A percentile compares a stretch with the other conserved stretches of the same genome.
Conservation (phyloP, 352 stramenopile species). For the Globisporangium barbulae region DNA sequence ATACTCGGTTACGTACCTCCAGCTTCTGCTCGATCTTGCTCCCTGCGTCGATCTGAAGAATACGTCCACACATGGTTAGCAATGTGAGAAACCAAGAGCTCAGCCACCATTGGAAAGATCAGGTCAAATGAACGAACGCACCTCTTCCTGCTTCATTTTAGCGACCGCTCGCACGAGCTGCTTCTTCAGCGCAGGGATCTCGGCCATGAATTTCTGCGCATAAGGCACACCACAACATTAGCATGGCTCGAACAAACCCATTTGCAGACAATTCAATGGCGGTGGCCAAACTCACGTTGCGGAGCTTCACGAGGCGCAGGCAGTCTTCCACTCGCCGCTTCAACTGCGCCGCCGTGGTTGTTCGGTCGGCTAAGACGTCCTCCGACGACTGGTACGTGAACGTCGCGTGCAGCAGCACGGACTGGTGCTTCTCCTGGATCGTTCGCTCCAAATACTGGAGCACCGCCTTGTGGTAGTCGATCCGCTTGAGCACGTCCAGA, state of each 20-base stretch:
- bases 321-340: constrained; percentile 61
- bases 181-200: constrained; percentile 49
- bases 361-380: constrained; percentile 53
- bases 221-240: background rate
- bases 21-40: constrained; percentile 71
- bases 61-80: background rate
- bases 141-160: constrained; percentile 64
- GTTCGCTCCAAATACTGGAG: constrained; percentile 62
- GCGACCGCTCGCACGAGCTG: constrained; percentile 47
- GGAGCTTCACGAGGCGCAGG: constrained; percentile 66
- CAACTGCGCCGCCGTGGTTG: constrained; percentile 37
- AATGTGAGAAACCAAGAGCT: background rate
- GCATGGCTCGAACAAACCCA: background rate
- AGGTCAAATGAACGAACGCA: constrained; percentile 13
- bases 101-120: background rate
- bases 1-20: constrained; percentile 36
- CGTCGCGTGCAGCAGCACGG: constrained; percentile 44
- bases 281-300: constrained; percentile 54
- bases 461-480: constrained; percentile 69
- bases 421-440: constrained; percentile 56
- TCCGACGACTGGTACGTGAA: constrained; percentile 46
- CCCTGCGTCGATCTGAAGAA: constrained; percentile 43
- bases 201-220: constrained; percentile 60
- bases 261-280: background rate
- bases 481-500: constrained; percentile 75